Evolutionary conservation across 2,329 filamentous ascomycete genomes (phyloP).

Genomic region (Catunica adiposa): DNA sequence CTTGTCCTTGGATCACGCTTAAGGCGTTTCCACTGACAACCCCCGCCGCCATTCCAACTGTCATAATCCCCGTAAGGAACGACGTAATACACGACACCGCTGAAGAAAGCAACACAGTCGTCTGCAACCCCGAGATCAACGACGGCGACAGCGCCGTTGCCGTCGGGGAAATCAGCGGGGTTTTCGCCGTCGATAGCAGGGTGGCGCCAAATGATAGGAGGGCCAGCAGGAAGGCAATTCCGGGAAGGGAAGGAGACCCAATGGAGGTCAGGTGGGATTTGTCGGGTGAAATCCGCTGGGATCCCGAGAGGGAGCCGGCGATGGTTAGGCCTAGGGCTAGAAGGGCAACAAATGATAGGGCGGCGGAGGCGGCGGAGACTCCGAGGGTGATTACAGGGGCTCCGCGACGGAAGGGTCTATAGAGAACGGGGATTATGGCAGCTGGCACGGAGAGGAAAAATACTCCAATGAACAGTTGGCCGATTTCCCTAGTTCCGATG

Average conservation of each 20-base stretch:
- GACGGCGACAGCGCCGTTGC: constrained; percentile 33
- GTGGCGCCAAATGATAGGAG: constrained; percentile 29
- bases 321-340: constrained; percentile 15
- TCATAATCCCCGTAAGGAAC: constrained; percentile 27
- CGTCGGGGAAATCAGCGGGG: constrained; percentile 30
- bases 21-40: constrained; percentile 18
- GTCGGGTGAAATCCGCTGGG: constrained; percentile 19
- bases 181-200: constrained; percentile 25
- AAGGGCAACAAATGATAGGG: constrained; percentile 31
- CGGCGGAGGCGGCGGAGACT: constrained; percentile 25
- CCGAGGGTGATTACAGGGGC: constrained; percentile 24
- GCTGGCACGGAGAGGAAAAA: constrained; percentile 26
- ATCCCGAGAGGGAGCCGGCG: constrained; percentile 1
- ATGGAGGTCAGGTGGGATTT: constrained; percentile 19
- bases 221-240: constrained; percentile 30
- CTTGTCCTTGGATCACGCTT: constrained; percentile 24
- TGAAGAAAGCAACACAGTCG: constrained; percentile 32
- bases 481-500: constrained; percentile 22
- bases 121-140: constrained; percentile 29
- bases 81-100: constrained; percentile 27
- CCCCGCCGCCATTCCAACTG: constrained; percentile 26
- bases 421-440: constrained; percentile 18
- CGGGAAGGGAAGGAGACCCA: constrained; percentile 22
- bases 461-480: constrained; percentile 29
- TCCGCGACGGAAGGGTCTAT: constrained; percentile 22